Conservation (phyloP, 2,329 filamentous ascomycete species). For the Atkinsonella texensis region DNA sequence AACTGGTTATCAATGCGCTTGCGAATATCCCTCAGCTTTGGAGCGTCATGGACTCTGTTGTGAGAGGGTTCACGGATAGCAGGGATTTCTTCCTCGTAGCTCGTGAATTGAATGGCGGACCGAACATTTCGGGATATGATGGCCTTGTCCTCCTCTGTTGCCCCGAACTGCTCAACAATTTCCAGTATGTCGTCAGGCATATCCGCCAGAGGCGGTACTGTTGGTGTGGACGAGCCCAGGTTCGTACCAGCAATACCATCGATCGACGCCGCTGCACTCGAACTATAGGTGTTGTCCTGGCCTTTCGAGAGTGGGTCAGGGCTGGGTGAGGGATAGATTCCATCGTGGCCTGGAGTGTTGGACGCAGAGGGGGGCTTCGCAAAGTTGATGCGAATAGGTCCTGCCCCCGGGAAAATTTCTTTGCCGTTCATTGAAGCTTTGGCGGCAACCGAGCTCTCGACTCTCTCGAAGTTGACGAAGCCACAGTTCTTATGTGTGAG, state of each 20-base stretch:
- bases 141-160: conserved; percentile 62
- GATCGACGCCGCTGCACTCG: conserved; percentile 22
- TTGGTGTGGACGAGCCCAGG: conserved; percentile 34
- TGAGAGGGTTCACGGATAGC: conserved; percentile 78
- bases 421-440: conserved; percentile 86
- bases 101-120: conserved; percentile 60
- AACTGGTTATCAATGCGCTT: conserved; percentile 96
- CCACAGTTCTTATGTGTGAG: conserved; percentile 98
- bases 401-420: conserved; percentile 95
- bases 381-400: conserved; percentile 90
- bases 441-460: conserved; percentile 83
- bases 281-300: conserved; percentile 30
- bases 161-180: conserved; percentile 83
- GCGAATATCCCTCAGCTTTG: conserved; percentile 85
- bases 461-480: conserved; percentile 91
- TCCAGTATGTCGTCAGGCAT: conserved; percentile 72
- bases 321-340: conserved; percentile 79
- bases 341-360: conserved; percentile 79
- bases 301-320: conserved; percentile 67
- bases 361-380: conserved; percentile 89
- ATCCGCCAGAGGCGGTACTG: conserved; percentile 61
- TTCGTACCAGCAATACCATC: conserved; percentile 13
- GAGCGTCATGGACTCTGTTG: conserved; percentile 82
- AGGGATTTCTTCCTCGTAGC: conserved; percentile 75
- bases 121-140: conserved; percentile 65